phyloP scores from a whole-genome alignment of 768 basidiomycete species.

The Gyrodon lividus region DNA sequence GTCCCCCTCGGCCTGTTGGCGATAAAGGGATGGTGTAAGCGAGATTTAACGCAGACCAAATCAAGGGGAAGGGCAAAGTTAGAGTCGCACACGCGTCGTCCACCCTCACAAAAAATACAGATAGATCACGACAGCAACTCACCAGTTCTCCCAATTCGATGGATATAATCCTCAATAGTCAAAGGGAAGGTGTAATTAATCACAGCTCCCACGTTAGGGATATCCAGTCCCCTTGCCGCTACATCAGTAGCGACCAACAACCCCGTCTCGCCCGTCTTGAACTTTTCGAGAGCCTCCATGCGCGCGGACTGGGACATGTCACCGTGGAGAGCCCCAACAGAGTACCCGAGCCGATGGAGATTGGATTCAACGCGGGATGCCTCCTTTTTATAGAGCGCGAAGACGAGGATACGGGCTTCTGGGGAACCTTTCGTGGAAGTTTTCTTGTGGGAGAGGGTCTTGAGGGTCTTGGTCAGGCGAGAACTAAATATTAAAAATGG shows the following conservation, averaged over 20 bases:
- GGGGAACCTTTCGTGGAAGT: constrained; percentile 44
- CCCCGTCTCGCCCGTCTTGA: constrained; percentile 77
- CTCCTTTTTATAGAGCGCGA: constrained; percentile 97
- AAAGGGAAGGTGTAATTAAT: constrained; percentile 98
- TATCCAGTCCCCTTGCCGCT: constrained; percentile 94
- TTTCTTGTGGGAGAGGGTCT: constrained; percentile 58
- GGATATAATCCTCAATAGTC: constrained; percentile 91
- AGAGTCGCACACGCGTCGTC: too few species aligned
- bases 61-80: background rate
- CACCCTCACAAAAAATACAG: background rate
- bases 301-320: constrained; percentile 86
- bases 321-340: constrained; percentile 83
- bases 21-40: constrained; percentile 2
- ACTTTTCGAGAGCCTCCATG: constrained; percentile 81
- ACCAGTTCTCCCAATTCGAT: constrained; percentile 90
- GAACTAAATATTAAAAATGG: constrained; percentile 37
- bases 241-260: constrained; percentile 96
- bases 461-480: constrained; percentile 58
- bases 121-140: constrained; percentile 7
- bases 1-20: constrained; percentile 79
- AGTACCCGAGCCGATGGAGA: constrained; percentile 71
- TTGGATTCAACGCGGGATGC: constrained; percentile 85
- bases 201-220: constrained; percentile 91
- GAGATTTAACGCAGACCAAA: background rate
- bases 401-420: constrained; percentile 80